Base-by-base conservation (phyloP, 129 eudicot genomes). In the Cynara cardunculus region DNA sequence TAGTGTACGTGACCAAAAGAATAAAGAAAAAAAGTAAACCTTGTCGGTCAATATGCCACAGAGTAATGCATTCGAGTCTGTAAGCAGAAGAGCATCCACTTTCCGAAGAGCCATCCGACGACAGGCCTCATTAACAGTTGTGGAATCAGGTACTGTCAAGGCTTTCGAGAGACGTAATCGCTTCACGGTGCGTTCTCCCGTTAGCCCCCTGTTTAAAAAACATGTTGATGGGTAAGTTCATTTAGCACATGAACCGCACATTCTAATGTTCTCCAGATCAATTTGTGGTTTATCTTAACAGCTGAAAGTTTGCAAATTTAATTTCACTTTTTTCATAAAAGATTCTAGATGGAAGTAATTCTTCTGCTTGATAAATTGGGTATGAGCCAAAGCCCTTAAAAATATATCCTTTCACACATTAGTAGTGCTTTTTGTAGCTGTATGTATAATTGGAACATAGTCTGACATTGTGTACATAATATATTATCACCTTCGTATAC, bases 31-130 rank as follows among this genome's bases (percentile, higher is more conserved):
- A 18, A 68, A 72, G 1, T 71, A 59, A 74, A 92, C 97, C 99
- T 91, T 92, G 67, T 96, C 99, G 7, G 97, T 96, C 79, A 96
- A 80, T 72, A 96, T 96, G 83, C 99, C 99, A 72, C 99, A 96
- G 67, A 96, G 88, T 77, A 96, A 88, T 26, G 99, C 99, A 86
- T 91, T 92, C 41, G 99, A 92, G 75, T 96, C 99, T 0, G 99
- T 96, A 76, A 96, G 89, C 86, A 96, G 83, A 64, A 96, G 85
- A 41, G 99, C 99, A 78, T 96, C 98, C 72, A 87, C 97, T 81
- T 92, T 89, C 18, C 99, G 95, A 78, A 97, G 89, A 84, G 93
- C 97, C 99, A 96, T 96, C 68, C 99, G 83, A 68, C 95, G 97
- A 35, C 99, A 90, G 78, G 99, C 99, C 83, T 96, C 99, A 71